Evolutionary conservation across 305 asterid genomes (phyloP).

Genomic region (Lippia alba): DNA sequence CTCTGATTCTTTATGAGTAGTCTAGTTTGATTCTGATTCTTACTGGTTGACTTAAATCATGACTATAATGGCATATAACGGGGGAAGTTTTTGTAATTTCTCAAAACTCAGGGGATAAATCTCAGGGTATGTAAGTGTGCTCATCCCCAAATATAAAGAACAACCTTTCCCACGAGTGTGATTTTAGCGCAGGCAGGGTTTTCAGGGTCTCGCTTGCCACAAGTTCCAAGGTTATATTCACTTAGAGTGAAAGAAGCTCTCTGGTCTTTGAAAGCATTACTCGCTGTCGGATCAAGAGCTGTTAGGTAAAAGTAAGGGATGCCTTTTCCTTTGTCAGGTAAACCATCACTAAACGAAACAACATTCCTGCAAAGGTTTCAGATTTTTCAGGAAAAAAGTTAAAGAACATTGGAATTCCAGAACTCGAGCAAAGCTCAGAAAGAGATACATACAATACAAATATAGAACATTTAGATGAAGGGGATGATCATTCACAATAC

Average conservation of each 20-base stretch:
- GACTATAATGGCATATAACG: no score
- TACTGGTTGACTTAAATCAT: no score
- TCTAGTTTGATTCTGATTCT: no score
- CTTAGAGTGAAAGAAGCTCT: slow-evolving; percentile 83
- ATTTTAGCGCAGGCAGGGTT: slow-evolving; percentile 83
- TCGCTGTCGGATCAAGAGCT: slow-evolving; percentile 83
- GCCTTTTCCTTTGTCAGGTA: slow-evolving; percentile 72
- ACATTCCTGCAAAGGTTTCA: slow-evolving; percentile 65
- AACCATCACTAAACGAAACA: slow-evolving; percentile 88
- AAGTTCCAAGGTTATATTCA: slow-evolving; percentile 73
- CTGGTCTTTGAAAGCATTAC: slow-evolving; percentile 67
- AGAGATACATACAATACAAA: no score
- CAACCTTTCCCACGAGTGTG: slow-evolving; percentile 86
- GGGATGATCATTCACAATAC: no score
- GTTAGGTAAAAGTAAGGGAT: slow-evolving; percentile 90
- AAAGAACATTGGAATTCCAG: neutral
- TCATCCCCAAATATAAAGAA: neutral
- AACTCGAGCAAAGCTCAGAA: no score
- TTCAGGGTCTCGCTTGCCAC: slow-evolving; percentile 85
- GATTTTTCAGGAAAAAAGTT: neutral
- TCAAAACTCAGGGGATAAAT: no score
- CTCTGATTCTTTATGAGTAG: no score
- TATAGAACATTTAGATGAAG: no score
- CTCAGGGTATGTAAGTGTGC: no score
- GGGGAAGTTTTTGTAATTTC: no score